Conservation (phyloP, 192 early-diverging fungal genomes). For the Podila epigama region DNA sequence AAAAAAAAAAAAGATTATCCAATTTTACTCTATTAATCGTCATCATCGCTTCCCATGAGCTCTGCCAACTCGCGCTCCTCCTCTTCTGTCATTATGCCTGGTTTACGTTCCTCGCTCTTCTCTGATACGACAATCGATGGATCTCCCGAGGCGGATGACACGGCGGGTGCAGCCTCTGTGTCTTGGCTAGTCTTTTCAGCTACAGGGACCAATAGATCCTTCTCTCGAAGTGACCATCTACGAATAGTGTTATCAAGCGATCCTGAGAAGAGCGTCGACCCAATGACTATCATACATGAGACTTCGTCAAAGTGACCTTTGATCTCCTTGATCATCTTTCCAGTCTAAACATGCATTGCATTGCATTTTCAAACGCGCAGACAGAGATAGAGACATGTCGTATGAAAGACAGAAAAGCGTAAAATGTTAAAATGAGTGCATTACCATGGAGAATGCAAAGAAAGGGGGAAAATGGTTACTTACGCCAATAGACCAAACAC, state of each 20-base stretch:
- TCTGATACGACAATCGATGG: no score
- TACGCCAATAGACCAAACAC: slow-evolving; percentile 90
- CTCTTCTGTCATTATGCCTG: slow-evolving; percentile 78
- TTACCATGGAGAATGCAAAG: no score
- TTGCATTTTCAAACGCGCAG: no score
- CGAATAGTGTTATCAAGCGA: slow-evolving; percentile 90
- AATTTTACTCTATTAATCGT: slow-evolving; percentile 15
- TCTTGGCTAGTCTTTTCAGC: no score
- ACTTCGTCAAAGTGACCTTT: slow-evolving; percentile 94
- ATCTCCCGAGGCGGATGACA: no score
- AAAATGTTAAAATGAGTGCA: no score
- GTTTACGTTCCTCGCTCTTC: background rate
- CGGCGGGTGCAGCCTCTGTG: slow-evolving; percentile 6
- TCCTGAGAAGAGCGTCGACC: slow-evolving; percentile 75
- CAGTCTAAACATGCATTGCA: no score
- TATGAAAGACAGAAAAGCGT: no score
- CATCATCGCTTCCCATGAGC: slow-evolving; percentile 77
- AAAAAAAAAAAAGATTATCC: background rate
- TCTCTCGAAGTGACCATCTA: slow-evolving; percentile 65
- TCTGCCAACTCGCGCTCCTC: slow-evolving; percentile 91
- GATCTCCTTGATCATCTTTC: slow-evolving; percentile 76
- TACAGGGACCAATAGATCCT: slow-evolving; percentile 3
- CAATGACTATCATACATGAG: slow-evolving; percentile 64
- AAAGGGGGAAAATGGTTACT: slow-evolving; percentile 17
- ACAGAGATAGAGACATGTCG: no score